phyloP scores from a whole-genome alignment of 106 monocot genomes.

The Phalaenopsis equestris region DNA sequence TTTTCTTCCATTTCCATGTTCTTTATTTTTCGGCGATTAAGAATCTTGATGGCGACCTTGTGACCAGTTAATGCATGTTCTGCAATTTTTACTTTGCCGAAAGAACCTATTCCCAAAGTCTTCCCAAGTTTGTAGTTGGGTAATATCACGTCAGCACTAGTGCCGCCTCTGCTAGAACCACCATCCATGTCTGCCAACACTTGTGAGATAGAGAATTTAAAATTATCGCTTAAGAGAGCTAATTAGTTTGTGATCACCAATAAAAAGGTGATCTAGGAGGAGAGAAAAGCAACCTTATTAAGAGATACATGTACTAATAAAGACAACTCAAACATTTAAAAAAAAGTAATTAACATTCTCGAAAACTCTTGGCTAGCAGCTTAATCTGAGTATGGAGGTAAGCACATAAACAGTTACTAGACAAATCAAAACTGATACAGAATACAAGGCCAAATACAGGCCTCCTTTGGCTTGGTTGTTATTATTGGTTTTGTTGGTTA shows the following conservation, averaged over 20 bases:
- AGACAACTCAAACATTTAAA: background rate
- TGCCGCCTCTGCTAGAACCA: conserved; percentile 19
- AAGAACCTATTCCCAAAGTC: conserved; percentile 49
- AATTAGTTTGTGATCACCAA: background rate
- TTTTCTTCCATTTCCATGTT: conserved; percentile 60
- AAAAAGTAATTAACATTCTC: background rate
- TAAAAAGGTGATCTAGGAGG: background rate
- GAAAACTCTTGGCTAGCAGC: background rate
- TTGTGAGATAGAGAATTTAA: background rate
- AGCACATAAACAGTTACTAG: background rate
- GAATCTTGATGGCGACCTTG: conserved; percentile 44
- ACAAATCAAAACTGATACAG: background rate
- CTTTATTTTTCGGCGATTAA: conserved; percentile 37
- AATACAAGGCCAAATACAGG: no score
- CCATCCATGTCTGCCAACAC: conserved; percentile 6
- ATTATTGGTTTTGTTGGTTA: no score
- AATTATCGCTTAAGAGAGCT: background rate
- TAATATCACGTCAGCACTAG: conserved; percentile 23
- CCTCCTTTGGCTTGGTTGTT: no score
- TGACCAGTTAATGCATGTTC: conserved; percentile 48
- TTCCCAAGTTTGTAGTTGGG: conserved; percentile 41
- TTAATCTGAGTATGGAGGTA: background rate
- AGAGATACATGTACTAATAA: background rate
- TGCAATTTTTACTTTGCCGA: conserved; percentile 53
- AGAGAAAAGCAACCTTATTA: background rate